A percentile compares a stretch with the other conserved stretches of the same genome.
Conservation (phyloP, 169 alveolate genomes). For the Babesia caballi region DNA sequence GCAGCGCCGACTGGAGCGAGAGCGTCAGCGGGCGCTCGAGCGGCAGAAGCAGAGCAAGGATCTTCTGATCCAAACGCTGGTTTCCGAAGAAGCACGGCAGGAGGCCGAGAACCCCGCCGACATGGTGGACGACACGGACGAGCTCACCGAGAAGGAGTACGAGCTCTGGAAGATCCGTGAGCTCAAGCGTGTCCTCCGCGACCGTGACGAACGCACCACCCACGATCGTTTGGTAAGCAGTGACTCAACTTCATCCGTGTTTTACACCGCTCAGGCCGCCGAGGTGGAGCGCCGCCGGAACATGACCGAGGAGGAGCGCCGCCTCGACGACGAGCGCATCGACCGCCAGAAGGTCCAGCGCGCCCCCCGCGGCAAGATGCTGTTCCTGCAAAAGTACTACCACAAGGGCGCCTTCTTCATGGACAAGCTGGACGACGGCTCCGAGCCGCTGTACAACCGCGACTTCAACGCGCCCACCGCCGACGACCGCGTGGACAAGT, state of each 20-base stretch:
- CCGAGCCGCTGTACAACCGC: slow-evolving; percentile 79
- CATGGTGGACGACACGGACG: slow-evolving; percentile 56
- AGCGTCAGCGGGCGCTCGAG: slow-evolving; percentile 41
- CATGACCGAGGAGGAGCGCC: slow-evolving; percentile 76
- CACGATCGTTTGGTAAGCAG: slow-evolving; percentile 51
- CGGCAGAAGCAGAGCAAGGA: slow-evolving; percentile 57
- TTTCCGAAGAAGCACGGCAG: slow-evolving; percentile 20
- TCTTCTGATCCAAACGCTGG: slow-evolving; percentile 42
- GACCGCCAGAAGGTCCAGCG: slow-evolving; percentile 54
- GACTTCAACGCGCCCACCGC: slow-evolving; percentile 85
- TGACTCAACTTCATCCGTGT: not conserved
- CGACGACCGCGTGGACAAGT: slow-evolving; percentile 78
- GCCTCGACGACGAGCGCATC: slow-evolving; percentile 62
- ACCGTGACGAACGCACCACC: slow-evolving; percentile 66
- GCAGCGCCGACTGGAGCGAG: slow-evolving; percentile 20
- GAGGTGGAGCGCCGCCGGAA: slow-evolving; percentile 71
- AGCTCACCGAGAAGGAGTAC: slow-evolving; percentile 61
- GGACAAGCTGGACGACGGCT: slow-evolving; percentile 81
- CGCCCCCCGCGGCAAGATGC: slow-evolving; percentile 67
- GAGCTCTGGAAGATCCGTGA: slow-evolving; percentile 81
- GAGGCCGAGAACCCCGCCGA: slow-evolving; percentile 27
- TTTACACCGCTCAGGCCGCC: slow-evolving; percentile 55
- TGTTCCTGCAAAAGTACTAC: slow-evolving; percentile 84
- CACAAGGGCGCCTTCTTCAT: slow-evolving; percentile 86
- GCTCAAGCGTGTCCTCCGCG: slow-evolving; percentile 72